A percentile compares a stretch with the other conserved stretches of the same genome.
These are phyloP conservation scores for Talaromyces islandicus DNA, from an alignment of 2,329 filamentous ascomycete species.

Conservation along the genomic window DNA sequence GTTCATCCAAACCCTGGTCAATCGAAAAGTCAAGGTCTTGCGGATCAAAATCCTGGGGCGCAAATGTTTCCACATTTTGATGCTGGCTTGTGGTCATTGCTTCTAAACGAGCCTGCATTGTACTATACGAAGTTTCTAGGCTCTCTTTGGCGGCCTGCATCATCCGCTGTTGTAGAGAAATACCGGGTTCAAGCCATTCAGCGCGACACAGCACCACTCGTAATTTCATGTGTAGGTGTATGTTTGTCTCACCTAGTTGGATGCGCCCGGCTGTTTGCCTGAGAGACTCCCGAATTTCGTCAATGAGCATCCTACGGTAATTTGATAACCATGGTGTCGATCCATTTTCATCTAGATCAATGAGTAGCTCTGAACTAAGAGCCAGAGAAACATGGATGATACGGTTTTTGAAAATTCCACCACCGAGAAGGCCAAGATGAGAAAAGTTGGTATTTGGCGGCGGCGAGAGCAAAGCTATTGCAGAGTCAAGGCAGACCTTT, in stretches of 20 bases:
- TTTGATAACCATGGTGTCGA: neutral
- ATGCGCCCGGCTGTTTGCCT: conserved; percentile 1
- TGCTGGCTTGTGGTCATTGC: neutral
- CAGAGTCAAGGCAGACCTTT: conserved; percentile 3
- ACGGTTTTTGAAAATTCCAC: conserved; percentile 5
- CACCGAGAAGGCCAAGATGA: conserved; percentile 1
- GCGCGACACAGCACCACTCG: neutral
- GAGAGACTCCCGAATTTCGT: neutral
- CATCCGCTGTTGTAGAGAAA: conserved; percentile 2
- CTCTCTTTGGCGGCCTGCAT: conserved; percentile 4
- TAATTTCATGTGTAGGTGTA: conserved; percentile 5
- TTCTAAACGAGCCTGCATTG: neutral
- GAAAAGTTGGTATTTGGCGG: neutral
- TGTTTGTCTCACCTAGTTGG: conserved; percentile 4
- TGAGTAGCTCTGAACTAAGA: conserved; percentile 1
- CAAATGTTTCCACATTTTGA: neutral
- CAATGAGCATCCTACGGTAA: conserved; percentile 2
- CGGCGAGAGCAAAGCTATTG: neutral
- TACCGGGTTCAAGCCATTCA: neutral
- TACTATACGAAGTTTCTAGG: neutral
- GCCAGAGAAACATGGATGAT: conserved; percentile 5
- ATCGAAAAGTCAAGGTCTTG: neutral
- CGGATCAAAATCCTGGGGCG: neutral
- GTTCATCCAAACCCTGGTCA: neutral
- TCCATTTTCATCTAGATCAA: conserved; percentile 3